Conservation (phyloP, 345 rosid species). For the Clausena lansium region DNA sequence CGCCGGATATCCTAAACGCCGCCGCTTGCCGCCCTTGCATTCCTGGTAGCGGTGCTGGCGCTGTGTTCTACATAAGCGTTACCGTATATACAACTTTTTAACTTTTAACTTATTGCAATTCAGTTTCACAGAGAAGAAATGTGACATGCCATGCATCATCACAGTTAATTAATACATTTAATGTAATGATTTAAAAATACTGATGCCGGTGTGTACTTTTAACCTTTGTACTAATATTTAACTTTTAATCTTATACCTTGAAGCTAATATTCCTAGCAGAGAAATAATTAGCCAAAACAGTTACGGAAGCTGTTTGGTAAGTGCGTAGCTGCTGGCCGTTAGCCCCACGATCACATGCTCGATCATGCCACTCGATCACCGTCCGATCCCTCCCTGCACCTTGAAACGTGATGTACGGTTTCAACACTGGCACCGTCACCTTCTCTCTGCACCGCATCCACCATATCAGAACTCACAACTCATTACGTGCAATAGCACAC, state of each 20-base stretch:
- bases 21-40: conserved; percentile 96
- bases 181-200: neutral
- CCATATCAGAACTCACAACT: neutral
- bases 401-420: conserved; percentile 83
- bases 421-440: conserved; percentile 78
- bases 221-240: neutral
- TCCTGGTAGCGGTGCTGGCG: conserved; percentile 94
- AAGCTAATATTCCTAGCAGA: conserved; percentile 89
- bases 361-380: conserved; percentile 93
- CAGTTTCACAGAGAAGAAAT: neutral
- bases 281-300: conserved; percentile 78
- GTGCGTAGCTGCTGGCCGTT: conserved; percentile 88
- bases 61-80: conserved; percentile 56
- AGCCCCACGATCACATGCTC: conserved; percentile 82
- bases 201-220: neutral
- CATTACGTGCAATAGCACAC: neutral
- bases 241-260: conserved; percentile 44
- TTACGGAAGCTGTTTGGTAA: conserved; percentile 90
- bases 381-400: conserved; percentile 85
- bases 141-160: neutral
- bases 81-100: too few relatives aligned
- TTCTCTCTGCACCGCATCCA: conserved; percentile 59
- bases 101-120: too few relatives aligned
- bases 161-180: neutral
- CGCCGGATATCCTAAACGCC: conserved; percentile 89